Evolutionary conservation across 768 basidiomycete genomes (phyloP).

Genomic region (Tubosaeta brunneosetosa): DNA sequence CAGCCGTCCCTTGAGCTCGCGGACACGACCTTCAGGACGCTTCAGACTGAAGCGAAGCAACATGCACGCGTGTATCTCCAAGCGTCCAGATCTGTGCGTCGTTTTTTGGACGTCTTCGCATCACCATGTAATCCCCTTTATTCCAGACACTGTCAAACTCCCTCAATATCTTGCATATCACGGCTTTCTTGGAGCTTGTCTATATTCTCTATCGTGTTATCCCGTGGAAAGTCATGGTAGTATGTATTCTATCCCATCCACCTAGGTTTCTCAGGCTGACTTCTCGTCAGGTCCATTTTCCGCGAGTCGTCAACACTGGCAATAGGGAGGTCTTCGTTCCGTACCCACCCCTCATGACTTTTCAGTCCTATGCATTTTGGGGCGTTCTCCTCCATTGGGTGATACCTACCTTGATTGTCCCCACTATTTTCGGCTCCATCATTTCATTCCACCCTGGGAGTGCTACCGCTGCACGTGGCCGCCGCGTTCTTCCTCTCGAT

Average conservation of each 20-base stretch:
- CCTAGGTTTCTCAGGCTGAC: slow-evolving; percentile 1
- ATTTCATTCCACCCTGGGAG: slow-evolving; percentile 58
- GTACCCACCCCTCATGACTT: slow-evolving; percentile 46
- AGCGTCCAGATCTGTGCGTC: slow-evolving; percentile 27
- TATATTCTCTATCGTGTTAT: slow-evolving; percentile 49
- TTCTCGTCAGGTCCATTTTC: slow-evolving; percentile 13
- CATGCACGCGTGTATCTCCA: slow-evolving; percentile 18
- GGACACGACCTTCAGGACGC: slow-evolving; percentile 15
- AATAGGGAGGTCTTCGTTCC: slow-evolving; percentile 28
- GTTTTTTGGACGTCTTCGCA: not conserved
- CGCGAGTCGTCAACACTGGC: slow-evolving; percentile 5
- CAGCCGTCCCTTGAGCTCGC: slow-evolving; percentile 20
- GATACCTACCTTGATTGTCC: slow-evolving; percentile 57
- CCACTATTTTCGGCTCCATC: slow-evolving; percentile 50
- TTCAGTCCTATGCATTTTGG: slow-evolving; percentile 49
- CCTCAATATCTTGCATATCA: slow-evolving; percentile 54
- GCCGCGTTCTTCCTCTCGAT: slow-evolving; percentile 40
- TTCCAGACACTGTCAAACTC: slow-evolving; percentile 60
- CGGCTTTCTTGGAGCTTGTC: slow-evolving; percentile 49
- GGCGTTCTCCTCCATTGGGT: slow-evolving; percentile 57
- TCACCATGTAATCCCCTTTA: slow-evolving; percentile 1
- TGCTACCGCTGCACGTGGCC: slow-evolving; percentile 18
- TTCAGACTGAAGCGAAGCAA: slow-evolving; percentile 18
- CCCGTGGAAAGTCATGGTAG: slow-evolving; percentile 48
- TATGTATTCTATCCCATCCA: slow-evolving; percentile 19